Evolutionary conservation across 106 monocot genomes (phyloP).

Genomic region (Phalaenopsis aphrodite): DNA sequence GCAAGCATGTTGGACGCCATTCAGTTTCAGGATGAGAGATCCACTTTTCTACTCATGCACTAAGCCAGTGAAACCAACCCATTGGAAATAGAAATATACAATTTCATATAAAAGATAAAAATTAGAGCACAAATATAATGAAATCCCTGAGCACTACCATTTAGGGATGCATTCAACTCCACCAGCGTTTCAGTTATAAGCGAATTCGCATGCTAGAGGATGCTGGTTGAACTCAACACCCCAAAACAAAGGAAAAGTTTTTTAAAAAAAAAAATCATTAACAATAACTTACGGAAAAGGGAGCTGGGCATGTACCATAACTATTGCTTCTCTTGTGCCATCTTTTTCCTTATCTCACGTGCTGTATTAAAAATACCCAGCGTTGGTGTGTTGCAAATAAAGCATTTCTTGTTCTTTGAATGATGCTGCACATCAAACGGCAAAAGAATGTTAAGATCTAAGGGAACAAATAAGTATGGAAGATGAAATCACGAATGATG

Average conservation of each 20-base stretch:
- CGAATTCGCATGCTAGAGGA: neutral
- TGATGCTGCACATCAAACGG: conserved; percentile 60
- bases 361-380: conserved; percentile 89
- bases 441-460: neutral
- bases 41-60: neutral
- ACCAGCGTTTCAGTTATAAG: neutral
- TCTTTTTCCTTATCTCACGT: conserved; percentile 77
- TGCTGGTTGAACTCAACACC: neutral
- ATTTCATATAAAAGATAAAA: neutral
- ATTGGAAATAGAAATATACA: neutral
- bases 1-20: no score
- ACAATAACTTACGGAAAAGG: neutral
- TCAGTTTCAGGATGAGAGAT: neutral
- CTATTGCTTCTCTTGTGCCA: conserved; percentile 50
- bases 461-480: neutral
- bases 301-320: neutral
- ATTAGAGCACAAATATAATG: neutral
- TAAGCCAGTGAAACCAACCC: neutral
- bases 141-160: neutral
- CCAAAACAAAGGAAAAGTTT: neutral
- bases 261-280: neutral
- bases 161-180: neutral
- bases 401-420: conserved; percentile 86
- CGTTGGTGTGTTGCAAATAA: conserved; percentile 85
- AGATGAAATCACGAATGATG: no score